Evolutionary conservation across 352 stramenopile genomes (phyloP).

Genomic region (Globisporangium irregulare): DNA sequence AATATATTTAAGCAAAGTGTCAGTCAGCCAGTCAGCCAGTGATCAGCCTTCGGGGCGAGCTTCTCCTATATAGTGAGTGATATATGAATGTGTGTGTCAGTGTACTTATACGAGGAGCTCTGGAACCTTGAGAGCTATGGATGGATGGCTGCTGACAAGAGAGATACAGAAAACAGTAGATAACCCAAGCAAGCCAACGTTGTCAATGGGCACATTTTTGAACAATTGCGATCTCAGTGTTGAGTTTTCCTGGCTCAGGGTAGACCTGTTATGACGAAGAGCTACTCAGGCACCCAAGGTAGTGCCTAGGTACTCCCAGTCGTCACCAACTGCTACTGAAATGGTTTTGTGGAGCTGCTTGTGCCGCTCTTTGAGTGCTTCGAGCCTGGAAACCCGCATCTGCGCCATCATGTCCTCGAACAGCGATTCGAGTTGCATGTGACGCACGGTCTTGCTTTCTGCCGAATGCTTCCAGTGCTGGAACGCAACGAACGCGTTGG

Average conservation of each 20-base stretch:
- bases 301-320: background rate
- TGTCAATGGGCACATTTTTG: background rate
- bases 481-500: slow-evolving; percentile 30
- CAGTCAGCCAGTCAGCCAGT: background rate
- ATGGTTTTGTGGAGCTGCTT: slow-evolving; percentile 25
- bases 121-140: background rate
- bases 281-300: background rate
- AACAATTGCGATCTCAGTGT: background rate
- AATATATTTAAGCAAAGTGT: background rate
- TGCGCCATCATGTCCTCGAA: slow-evolving; percentile 26
- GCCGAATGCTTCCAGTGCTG: slow-evolving; percentile 31
- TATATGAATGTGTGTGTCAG: background rate
- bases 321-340: background rate
- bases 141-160: background rate
- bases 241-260: background rate
- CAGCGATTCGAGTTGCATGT: slow-evolving; percentile 27
- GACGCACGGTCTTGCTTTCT: slow-evolving; percentile 19
- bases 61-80: background rate
- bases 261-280: background rate
- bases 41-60: background rate
- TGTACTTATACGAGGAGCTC: background rate
- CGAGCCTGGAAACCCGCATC: slow-evolving; percentile 33
- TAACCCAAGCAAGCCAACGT: background rate
- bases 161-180: background rate
- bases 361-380: slow-evolving; percentile 25